Evolutionary conservation across 371 early-diverging fungal genomes (phyloP), one percentile per base, ranked within the genome.

Genomic region (Mucor lusitanicus): DNA sequence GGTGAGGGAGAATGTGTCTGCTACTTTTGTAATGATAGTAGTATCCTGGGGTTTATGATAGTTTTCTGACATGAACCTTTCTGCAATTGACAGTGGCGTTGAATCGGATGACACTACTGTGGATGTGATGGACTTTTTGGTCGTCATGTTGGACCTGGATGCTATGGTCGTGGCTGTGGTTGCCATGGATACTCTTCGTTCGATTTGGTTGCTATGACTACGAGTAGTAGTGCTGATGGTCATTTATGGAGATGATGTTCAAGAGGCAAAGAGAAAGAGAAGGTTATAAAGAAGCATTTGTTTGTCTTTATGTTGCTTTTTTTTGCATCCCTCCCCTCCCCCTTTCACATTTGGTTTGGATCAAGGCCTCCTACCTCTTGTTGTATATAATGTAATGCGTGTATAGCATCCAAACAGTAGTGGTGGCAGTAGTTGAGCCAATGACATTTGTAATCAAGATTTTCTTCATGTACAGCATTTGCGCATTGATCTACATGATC

Each of bases 61-160:
- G 28, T 55, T 40, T 21, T 32, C 8, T 40, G 67, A 40, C 57
- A 67, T 67, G 46, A 67, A 67, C 12, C 67, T 55, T 13, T 61
- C 54, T 15, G 67, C 67, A 37, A 67, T 67, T 23, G 67, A 67
- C 23, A 58, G 37, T 33, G 56, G 28, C 32, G 32, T 55, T 55
- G 32, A n/a, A 55, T 32, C 32, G 17, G 56, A 55, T n/a, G 17
- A 13, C 19, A 23, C 19, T 17, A 23, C 19, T 17, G 56, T n/a
- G 5, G 56, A 55, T 13, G 32, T 9, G n/a, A n/a, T 32, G 3
- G 17, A n/a, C 8, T 55, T 55, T n/a, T 55, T 55, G 2, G 56
- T 1, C 8, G 3, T 9, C 2, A 19, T 33, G 0, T 2, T 33
- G 0, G 56, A 5, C 2, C 11, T 28, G 9, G 56, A 17, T 56